Conservation (phyloP, 208 protist species). For the Trypanosoma rangeli region DNA sequence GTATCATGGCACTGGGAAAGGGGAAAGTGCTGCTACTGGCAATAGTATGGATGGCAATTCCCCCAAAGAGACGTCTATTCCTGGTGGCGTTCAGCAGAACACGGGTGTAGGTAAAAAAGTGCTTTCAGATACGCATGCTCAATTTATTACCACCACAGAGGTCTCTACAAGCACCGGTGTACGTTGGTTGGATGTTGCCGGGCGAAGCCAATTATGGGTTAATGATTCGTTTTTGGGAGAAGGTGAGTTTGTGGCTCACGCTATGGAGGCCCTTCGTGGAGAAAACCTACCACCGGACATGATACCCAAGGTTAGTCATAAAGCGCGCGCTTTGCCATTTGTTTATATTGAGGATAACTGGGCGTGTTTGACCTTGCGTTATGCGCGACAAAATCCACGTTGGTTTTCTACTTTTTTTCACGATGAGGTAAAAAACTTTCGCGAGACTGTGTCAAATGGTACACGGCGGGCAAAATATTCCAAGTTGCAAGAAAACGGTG, state of each 20-base stretch:
- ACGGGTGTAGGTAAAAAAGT: background rate
- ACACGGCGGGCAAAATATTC: background rate
- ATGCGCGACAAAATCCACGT: slow-evolving; percentile 15
- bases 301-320: slow-evolving; percentile 32
- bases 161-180: slow-evolving; percentile 40
- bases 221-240: slow-evolving; percentile 34
- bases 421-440: slow-evolving; percentile 14
- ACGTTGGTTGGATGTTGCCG: slow-evolving; percentile 51
- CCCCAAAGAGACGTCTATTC: background rate
- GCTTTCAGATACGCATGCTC: background rate
- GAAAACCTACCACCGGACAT: slow-evolving; percentile 35
- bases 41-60: background rate
- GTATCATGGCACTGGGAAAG: background rate
- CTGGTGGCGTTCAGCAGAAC: background rate
- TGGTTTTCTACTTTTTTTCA: slow-evolving; percentile 17
- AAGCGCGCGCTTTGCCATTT: slow-evolving; percentile 34
- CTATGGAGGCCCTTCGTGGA: slow-evolving; percentile 35
- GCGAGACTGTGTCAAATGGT: background rate
- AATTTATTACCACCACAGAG: slow-evolving; percentile 43
- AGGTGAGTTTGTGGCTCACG: slow-evolving; percentile 38
- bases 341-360: slow-evolving; percentile 48
- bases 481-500: background rate
- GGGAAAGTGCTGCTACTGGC: background rate
- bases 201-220: slow-evolving; percentile 28
- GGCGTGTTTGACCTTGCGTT: slow-evolving; percentile 45